A percentile compares a stretch with the other conserved stretches of the same genome.
Conservation (phyloP, 2,329 filamentous ascomycete genomes). For the Teratosphaeria viscida region DNA sequence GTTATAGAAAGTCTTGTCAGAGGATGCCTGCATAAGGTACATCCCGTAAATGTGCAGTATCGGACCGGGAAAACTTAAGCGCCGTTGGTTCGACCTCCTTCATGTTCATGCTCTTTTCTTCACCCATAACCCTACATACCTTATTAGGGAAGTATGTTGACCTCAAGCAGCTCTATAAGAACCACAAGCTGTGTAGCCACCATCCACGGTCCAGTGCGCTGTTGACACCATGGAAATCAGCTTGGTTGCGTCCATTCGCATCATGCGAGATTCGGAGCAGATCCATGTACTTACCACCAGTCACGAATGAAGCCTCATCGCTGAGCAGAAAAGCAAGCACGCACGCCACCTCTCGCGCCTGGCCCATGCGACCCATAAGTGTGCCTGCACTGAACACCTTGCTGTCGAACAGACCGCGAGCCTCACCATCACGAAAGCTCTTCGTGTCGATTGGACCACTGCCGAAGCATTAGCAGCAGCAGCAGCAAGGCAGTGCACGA, state of each 20-base stretch:
- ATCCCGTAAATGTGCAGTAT: too few species aligned
- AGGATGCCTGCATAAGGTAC: too few species aligned
- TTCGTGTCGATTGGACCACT: background rate
- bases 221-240: background rate
- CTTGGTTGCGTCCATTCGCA: background rate
- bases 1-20: too few species aligned
- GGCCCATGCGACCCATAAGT: background rate
- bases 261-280: background rate
- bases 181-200: slow-evolving; percentile 5
- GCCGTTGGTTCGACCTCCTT: too few species aligned
- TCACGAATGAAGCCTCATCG: slow-evolving; percentile 37
- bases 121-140: too few species aligned
- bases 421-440: background rate
- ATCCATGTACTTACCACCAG: slow-evolving; percentile 29
- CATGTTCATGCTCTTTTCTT: too few species aligned
- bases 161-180: background rate
- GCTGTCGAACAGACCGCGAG: background rate
- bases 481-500: background rate
- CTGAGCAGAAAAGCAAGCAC: slow-evolving; percentile 40
- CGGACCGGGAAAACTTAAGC: too few species aligned
- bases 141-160: background rate
- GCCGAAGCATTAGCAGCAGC: background rate
- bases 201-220: slow-evolving; percentile 17
- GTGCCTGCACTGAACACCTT: background rate
- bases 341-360: slow-evolving; percentile 30